Evolutionary conservation across 495 filamentous ascomycete genomes (phyloP), one percentile per base, ranked within the genome.

Genomic region (Aspergillus nanangensis): DNA sequence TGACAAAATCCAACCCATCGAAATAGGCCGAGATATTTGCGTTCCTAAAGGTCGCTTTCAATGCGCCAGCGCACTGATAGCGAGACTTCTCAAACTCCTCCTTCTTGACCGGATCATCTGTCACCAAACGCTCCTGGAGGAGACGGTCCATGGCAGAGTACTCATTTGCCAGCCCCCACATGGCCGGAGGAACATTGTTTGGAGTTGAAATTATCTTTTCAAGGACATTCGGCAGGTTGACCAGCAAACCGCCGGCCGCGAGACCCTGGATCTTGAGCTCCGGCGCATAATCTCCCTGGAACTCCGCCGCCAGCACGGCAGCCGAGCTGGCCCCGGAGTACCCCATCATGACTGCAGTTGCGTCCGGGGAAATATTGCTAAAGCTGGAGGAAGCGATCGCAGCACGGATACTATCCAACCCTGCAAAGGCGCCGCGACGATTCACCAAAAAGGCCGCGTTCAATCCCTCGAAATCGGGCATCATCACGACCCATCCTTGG

Each of bases 91-190:
- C 19, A 17, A 36, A 36, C 14, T 36, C 33, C 33, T 7, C 33
- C 39, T n/a, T 27, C 22, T 25, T 24, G 20, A 4, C 23, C 23
- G 19, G 3, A 24, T 29, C 13, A 24, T 29, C 39, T 8, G 3
- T 11, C 8, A 20, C 13, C 14, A 41, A 22, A 41, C 27, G 39
- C 20, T 24, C 22, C 4, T n/a, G 19, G 7, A 41, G 13, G 23
- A 44, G 4, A 4, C 9, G 14, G 19, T 33, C 5, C 4, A 44
- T n/a, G 8, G 7, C 8, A 11, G 25, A 5, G 15, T 44, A 44
- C 27, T 44, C 41, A 17, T 10, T 44, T 4, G 41, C 41, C 24
- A 44, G 41, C 4, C 41, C 41, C 25, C 27, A 44, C 23, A 44
- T 8, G 14, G 14, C 41, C 10, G 27, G 8, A 3, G 25, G 23